These are phyloP conservation scores for Cucurbita argyrosperma DNA, from an alignment of 306 rosid species.

Conservation along the genomic window DNA sequence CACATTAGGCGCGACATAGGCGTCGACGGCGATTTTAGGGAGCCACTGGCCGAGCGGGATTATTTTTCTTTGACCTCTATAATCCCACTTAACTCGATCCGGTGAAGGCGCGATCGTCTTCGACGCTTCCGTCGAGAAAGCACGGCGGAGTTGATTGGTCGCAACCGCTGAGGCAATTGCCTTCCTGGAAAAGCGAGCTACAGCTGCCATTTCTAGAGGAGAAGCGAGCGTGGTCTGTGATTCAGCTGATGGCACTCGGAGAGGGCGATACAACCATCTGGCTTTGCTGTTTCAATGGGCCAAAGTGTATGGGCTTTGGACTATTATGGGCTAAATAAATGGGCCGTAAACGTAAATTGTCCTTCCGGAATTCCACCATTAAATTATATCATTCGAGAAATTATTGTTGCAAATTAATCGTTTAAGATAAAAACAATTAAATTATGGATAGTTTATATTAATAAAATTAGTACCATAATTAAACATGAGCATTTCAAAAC, in stretches of 20 bases:
- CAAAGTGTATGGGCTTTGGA: neutral
- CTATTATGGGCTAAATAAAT: neutral
- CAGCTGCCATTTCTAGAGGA: slow-evolving; percentile 26
- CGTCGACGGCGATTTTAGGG: slow-evolving; percentile 87
- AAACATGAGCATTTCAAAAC: too few species aligned
- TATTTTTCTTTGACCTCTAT: slow-evolving; percentile 89
- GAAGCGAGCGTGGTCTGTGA: slow-evolving; percentile 4
- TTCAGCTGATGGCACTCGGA: slow-evolving; percentile 7
- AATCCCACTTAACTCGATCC: slow-evolving; percentile 94
- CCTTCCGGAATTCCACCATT: neutral
- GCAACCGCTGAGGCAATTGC: slow-evolving; percentile 27
- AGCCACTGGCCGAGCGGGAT: slow-evolving; percentile 92
- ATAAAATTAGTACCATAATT: too few species aligned
- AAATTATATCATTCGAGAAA: too few species aligned
- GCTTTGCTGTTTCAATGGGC: neutral
- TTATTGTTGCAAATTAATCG: too few species aligned
- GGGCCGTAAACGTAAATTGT: neutral
- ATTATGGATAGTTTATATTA: too few species aligned
- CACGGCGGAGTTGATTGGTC: slow-evolving; percentile 21
- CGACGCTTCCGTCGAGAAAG: slow-evolving; percentile 38
- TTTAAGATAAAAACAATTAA: too few species aligned
- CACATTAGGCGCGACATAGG: slow-evolving; percentile 96
- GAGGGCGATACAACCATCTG: neutral
- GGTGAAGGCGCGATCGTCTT: slow-evolving; percentile 37
- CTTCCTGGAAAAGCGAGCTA: slow-evolving; percentile 62